Percentiles rank a stretch among this genome's conserved stretches.
Conservation (phyloP, 176 grass and related monocot species). For the Neostapfia colusana region DNA sequence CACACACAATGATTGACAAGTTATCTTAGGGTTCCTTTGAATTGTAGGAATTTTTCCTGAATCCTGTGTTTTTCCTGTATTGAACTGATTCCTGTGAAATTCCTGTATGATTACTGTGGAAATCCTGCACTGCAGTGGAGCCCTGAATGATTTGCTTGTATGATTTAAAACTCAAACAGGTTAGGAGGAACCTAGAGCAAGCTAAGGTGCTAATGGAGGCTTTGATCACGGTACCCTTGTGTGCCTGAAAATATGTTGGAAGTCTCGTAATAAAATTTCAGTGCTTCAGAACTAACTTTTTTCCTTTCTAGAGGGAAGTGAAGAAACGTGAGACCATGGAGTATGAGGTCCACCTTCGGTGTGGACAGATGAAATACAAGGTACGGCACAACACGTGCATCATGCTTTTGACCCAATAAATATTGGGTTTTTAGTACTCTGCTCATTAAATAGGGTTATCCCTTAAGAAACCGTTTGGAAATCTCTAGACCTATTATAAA, state of each 20-base stretch:
- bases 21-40: background rate
- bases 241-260: background rate
- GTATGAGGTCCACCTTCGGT: conserved; percentile 57
- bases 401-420: background rate
- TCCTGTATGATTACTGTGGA: no score
- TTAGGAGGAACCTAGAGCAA: conserved; percentile 65
- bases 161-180: conserved; percentile 46
- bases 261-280: background rate
- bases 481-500: background rate
- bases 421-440: background rate
- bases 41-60: background rate
- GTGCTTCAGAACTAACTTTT: background rate
- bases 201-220: conserved; percentile 59
- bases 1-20: background rate
- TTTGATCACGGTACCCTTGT: conserved; percentile 59
- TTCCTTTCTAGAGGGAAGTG: conserved; percentile 58
- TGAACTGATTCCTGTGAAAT: no score
- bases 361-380: conserved; percentile 71
- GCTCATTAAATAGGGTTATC: no score
- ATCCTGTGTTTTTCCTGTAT: no score
- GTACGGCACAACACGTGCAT: conserved; percentile 26
- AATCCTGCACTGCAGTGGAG: no score
- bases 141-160: background rate
- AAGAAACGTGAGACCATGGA: conserved; percentile 64
- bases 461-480: background rate